Evolutionary conservation across 1,284 basidiomycete species (phyloP).

Genomic region (Trichosporon sp.): DNA sequence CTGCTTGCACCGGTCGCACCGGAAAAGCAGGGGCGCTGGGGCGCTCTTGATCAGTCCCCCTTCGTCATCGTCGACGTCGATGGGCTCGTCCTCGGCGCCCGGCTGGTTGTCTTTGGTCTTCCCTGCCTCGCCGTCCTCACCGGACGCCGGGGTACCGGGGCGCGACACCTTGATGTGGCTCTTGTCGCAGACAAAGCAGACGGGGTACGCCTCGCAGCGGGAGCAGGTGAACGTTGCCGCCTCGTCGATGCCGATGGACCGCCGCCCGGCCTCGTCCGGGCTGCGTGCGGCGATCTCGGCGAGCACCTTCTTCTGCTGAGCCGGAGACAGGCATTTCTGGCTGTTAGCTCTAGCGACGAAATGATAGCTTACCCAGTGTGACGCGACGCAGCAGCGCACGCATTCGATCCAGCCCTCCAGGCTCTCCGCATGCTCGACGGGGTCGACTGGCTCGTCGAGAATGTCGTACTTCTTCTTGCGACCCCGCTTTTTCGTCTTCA

Average conservation of each 20-base stretch:
- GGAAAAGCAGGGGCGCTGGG: conserved; percentile 58
- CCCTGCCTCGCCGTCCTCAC: not conserved
- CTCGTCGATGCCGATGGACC: conserved; percentile 55
- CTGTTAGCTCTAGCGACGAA: not conserved
- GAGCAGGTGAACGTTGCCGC: conserved; percentile 73
- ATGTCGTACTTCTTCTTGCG: conserved; percentile 42
- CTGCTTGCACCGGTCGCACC: conserved; percentile 74
- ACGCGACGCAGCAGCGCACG: conserved; percentile 2
- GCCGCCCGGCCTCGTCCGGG: conserved; percentile 45
- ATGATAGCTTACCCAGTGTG: not conserved
- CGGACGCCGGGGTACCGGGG: not conserved
- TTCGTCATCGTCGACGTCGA: conserved; percentile 20
- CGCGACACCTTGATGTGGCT: not conserved
- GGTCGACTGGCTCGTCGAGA: conserved; percentile 53
- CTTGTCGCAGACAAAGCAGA: conserved; percentile 70
- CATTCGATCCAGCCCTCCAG: conserved; percentile 74
- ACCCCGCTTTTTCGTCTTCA: conserved; percentile 25
- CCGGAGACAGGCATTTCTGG: conserved; percentile 59
- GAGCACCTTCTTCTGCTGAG: conserved; percentile 51
- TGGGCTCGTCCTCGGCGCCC: not conserved
- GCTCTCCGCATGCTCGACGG: conserved; percentile 56
- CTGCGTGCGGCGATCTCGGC: conserved; percentile 55
- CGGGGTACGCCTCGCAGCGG: conserved; percentile 65
- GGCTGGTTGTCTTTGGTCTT: conserved; percentile 5
- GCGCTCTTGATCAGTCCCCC: conserved; percentile 6